These are phyloP conservation scores for Eudorina sp. DNA, from an alignment of 139 green algal genomes.

Conservation along the genomic window DNA sequence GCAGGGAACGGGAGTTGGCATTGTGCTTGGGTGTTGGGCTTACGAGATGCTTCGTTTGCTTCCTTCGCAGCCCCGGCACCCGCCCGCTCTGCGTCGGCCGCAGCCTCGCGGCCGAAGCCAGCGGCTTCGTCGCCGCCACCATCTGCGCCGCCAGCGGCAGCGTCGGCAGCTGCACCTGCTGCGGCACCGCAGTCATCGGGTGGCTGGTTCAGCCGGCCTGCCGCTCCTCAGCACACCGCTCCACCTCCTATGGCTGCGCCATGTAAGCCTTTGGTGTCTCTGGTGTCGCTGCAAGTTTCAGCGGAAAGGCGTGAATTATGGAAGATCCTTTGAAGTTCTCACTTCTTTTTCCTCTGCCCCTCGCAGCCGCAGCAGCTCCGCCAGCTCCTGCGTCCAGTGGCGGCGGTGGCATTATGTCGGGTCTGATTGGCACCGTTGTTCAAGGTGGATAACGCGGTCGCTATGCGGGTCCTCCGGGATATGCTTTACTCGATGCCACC, in stretches of 20 bases:
- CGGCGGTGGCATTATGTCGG: conserved; percentile 85
- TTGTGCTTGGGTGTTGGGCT: background rate
- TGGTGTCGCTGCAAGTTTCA: no score
- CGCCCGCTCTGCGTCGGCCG: conserved; percentile 35
- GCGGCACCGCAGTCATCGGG: conserved; percentile 36
- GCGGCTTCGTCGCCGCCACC: conserved; percentile 39
- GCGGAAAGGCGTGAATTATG: background rate
- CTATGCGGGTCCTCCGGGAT: no score
- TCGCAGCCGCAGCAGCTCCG: conserved; percentile 49
- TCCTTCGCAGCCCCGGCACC: conserved; percentile 42
- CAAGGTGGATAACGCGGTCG: no score
- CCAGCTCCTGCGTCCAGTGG: conserved; percentile 51
- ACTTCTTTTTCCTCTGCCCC: background rate
- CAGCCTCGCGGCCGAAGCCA: conserved; percentile 48
- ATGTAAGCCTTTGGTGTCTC: conserved; percentile 19
- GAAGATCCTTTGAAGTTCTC: conserved; percentile 39
- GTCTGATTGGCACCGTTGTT: conserved; percentile 85
- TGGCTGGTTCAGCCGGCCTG: conserved; percentile 49
- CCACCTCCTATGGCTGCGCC: conserved; percentile 31
- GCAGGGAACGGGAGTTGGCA: background rate
- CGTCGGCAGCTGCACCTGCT: background rate
- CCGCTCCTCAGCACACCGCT: conserved; percentile 44
- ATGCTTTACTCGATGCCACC: no score
- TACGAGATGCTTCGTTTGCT: background rate
- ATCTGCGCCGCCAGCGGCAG: background rate